These are phyloP conservation scores for Zygotorulaspora florentina DNA, from an alignment of 805 yeast genomes.

Conservation along the genomic window DNA sequence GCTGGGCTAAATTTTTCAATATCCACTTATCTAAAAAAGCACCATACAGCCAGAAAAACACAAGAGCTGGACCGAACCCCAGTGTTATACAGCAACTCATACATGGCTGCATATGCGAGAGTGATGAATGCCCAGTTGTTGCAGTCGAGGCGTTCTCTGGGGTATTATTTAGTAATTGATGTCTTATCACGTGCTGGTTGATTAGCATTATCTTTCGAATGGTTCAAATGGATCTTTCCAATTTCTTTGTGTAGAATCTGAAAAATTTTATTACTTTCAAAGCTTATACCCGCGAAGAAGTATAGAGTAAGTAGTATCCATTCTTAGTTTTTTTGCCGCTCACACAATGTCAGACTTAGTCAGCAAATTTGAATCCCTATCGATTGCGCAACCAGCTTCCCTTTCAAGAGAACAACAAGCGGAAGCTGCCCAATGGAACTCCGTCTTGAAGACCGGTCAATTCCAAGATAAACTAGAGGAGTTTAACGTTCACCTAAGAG, in stretches of 20 bases:
- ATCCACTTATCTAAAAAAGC: too few species aligned
- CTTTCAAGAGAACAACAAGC: conserved; percentile 56
- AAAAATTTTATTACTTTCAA: not conserved
- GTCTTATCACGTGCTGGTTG: not conserved
- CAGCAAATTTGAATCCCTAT: conserved; percentile 26
- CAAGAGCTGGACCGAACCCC: too few species aligned
- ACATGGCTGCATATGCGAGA: too few species aligned
- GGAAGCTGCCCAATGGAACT: conserved; percentile 70
- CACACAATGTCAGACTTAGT: conserved; percentile 31
- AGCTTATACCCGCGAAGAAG: not conserved
- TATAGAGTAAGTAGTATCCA: not conserved
- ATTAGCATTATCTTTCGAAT: not conserved
- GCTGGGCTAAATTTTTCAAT: too few species aligned
- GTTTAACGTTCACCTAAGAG: conserved; percentile 66
- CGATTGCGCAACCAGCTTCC: conserved; percentile 29
- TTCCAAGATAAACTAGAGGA: conserved; percentile 51
- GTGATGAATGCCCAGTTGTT: too few species aligned
- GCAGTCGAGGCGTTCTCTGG: too few species aligned
- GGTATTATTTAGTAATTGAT: too few species aligned
- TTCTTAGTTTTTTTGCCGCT: not conserved
- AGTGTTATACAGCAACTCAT: too few species aligned
- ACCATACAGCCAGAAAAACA: too few species aligned
- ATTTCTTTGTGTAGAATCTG: too few species aligned
- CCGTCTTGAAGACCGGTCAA: conserved; percentile 54
- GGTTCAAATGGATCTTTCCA: not conserved